Evolutionary conservation across 805 yeast genomes (phyloP).

Genomic region (Wickerhamiella siamensis): DNA sequence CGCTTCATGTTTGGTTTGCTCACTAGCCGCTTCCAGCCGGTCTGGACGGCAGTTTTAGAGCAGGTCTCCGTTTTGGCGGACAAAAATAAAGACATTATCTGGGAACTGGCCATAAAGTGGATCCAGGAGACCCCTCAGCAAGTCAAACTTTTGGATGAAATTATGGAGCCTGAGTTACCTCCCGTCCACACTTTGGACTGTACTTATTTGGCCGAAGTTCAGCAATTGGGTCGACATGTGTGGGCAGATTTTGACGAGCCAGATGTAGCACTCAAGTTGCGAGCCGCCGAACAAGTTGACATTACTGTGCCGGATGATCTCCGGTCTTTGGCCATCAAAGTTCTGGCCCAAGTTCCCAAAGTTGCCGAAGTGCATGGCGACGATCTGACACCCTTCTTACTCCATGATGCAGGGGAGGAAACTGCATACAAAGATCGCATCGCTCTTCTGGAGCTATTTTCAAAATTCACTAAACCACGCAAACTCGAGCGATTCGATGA

Average conservation of each 20-base stretch:
- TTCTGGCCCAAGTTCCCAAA: constrained; percentile 43
- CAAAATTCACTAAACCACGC: constrained; percentile 49
- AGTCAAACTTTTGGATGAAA: constrained; percentile 13
- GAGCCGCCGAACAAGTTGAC: constrained; percentile 6
- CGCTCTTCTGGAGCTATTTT: constrained; percentile 42
- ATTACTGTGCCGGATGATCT: constrained; percentile 19
- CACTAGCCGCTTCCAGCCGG: constrained; percentile 64
- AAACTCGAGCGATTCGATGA: constrained; percentile 38
- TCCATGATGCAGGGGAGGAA: constrained; percentile 26
- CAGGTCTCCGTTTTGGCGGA: constrained; percentile 35
- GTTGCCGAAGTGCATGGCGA: constrained; percentile 53
- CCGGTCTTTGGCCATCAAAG: constrained; percentile 43
- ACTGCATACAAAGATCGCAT: constrained; percentile 17
- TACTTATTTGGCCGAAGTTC: constrained; percentile 10
- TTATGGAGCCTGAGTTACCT: constrained; percentile 4
- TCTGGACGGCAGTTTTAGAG: constrained; percentile 66
- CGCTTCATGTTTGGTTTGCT: constrained; percentile 54
- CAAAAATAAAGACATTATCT: constrained; percentile 30
- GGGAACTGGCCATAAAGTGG: constrained; percentile 36
- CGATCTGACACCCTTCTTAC: constrained; percentile 44
- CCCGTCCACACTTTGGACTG: constrained; percentile 7
- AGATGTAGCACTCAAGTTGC: constrained; percentile 8
- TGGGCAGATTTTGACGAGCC: constrained; percentile 8
- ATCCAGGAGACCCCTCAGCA: constrained; percentile 18
- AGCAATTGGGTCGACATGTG: constrained; percentile 9